phyloP scores from a whole-genome alignment of 176 grass and related monocot genomes.

The Canna indica region DNA sequence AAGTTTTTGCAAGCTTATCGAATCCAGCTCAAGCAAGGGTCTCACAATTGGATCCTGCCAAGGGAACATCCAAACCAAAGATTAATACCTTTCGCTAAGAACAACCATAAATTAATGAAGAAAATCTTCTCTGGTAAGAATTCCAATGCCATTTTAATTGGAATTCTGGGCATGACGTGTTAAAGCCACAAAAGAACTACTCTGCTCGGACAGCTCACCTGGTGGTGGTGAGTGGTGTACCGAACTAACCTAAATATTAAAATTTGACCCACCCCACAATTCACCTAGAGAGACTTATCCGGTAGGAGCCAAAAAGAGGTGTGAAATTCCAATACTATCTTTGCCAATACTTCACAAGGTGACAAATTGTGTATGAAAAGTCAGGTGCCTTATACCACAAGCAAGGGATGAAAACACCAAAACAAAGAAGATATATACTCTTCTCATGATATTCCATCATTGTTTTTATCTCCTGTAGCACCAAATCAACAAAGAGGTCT shows the following conservation, averaged over 20 bases:
- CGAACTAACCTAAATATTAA: not conserved
- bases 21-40: slow-evolving; percentile 55
- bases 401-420: not conserved
- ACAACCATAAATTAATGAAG: not conserved
- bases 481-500: not conserved
- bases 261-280: not conserved
- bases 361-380: not conserved
- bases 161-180: not conserved
- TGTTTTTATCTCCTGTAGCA: not conserved
- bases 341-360: not conserved
- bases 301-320: not conserved
- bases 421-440: too few relatives aligned
- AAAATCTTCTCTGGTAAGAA: not conserved
- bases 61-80: not conserved
- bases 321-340: not conserved
- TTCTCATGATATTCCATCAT: too few relatives aligned
- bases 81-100: not conserved
- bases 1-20: slow-evolving; percentile 34
- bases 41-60: slow-evolving; percentile 67
- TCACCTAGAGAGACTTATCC: not conserved
- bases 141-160: not conserved
- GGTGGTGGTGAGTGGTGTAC: not conserved
- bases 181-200: not conserved
- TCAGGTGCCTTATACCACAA: not conserved
- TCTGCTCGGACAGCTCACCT: too few relatives aligned